These are phyloP conservation scores for Fusarium tjaetaba DNA, from an alignment of 2,329 filamentous ascomycete genomes.

Conservation along the genomic window DNA sequence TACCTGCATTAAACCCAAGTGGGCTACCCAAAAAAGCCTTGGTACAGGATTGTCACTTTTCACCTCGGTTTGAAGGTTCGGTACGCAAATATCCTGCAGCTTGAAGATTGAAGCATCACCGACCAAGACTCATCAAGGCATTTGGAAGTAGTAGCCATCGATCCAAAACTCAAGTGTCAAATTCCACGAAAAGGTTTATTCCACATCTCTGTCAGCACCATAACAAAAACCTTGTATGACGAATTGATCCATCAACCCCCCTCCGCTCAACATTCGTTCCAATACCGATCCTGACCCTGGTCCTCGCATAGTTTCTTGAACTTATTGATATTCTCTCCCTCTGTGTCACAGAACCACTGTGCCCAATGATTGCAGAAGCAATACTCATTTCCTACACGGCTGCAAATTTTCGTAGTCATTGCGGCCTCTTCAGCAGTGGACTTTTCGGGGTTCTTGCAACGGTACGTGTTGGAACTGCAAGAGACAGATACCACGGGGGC, in stretches of 20 bases:
- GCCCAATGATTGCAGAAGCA: neutral
- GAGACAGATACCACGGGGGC: neutral
- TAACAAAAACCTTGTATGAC: neutral
- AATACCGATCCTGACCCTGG: no score
- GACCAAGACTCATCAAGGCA: rapidly evolving
- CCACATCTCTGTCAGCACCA: neutral
- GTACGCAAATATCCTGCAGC: no score
- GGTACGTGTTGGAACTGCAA: neutral
- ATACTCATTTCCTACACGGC: neutral
- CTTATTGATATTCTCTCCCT: neutral
- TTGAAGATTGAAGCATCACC: neutral
- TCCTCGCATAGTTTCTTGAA: no score
- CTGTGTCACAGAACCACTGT: neutral
- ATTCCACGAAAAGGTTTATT: neutral
- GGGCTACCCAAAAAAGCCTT: neutral
- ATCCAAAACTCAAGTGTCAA: neutral
- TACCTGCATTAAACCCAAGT: neutral
- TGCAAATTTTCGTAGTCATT: neutral
- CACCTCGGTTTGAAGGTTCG: no score
- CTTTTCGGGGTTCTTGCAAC: neutral
- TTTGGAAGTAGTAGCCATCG: neutral
- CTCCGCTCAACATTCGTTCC: neutral
- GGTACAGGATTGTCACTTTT: neutral
- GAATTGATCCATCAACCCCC: neutral
- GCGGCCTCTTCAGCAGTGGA: no score